Base-by-base conservation (phyloP, 371 early-diverging fungal species). In the Rhizopus stolonifer region DNA sequence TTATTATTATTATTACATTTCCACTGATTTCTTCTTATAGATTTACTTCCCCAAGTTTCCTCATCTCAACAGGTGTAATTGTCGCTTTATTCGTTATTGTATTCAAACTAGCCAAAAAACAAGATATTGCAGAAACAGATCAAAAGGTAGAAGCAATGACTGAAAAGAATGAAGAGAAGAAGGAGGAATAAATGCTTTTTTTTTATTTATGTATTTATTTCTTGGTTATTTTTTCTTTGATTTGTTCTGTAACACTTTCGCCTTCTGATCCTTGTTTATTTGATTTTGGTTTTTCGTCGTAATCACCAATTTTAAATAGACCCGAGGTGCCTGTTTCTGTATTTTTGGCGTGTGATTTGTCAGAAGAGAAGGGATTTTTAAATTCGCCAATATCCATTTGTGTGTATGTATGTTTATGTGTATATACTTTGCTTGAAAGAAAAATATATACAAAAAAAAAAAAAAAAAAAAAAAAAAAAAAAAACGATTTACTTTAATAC, bases 301-400 rank as follows among this genome's bases (percentile, higher is more conserved):
- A 74, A 43, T 74, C 75, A 10, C 75, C 75, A 29, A 70, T 62
- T 25, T 71, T 62, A 40, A 70, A 67, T 29, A 61, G 33, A 34
- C 64, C 64, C 14, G 31, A 25, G 21, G 58, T 49, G 17, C 56
- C 57, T 29, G 57, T 43, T 11, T 51, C 33, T 31, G 45, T 43
- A n/a, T 44, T 36, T 1, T 42, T 44, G 6, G 43, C 25, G 5
- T 32, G n/a, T 15, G 48, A 31, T n/a, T 54, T 42, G 18, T 24
- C 26, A 23, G 61, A 61, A 18, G 67, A 57, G 10, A 61, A 65
- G 24, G 66, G 64, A 36, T 69, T 63, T n/a, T 65, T 49, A 22
- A 67, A 52, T 36, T 75, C 33, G 26, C 76, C 76, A 49, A 72
- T 64, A 48, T 75, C 76, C 76, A 75, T 72, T n/a, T n/a, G n/a